Evolutionary conservation across 495 filamentous ascomycete species (phyloP).

Genomic region (Cercophora sp.): DNA sequence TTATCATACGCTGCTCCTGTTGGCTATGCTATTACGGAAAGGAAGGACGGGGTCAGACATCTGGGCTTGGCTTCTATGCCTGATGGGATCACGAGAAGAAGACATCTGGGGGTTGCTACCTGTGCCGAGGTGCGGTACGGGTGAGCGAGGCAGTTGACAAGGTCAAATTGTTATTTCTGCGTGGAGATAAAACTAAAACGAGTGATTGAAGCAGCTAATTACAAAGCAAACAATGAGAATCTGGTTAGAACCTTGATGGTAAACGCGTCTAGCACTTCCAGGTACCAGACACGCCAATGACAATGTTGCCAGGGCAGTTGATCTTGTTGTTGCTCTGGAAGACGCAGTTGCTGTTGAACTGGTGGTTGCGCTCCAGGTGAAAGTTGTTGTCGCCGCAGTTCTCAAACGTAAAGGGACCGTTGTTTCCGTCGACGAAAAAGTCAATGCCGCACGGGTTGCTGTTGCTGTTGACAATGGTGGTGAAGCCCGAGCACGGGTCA

Average conservation of each 20-base stretch:
- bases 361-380: neutral
- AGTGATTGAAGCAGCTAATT: no score
- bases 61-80: neutral
- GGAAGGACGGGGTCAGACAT: neutral
- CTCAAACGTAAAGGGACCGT: neutral
- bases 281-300: no score
- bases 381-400: constrained; percentile 3
- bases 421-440: neutral
- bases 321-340: neutral
- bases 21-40: neutral
- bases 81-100: no score
- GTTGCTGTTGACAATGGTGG: neutral
- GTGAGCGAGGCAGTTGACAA: neutral
- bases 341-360: constrained; percentile 10
- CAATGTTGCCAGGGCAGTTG: no score
- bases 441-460: constrained; percentile 6
- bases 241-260: no score
- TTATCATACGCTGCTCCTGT: neutral
- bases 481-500: constrained; percentile 1
- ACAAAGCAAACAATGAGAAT: no score
- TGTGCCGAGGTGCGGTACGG: no score
- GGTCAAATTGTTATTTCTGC: neutral
- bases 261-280: no score
- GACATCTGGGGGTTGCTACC: no score
- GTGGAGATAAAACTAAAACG: no score